phyloP scores from a whole-genome alignment of 139 green algal genomes.

The Volvox africanus region DNA sequence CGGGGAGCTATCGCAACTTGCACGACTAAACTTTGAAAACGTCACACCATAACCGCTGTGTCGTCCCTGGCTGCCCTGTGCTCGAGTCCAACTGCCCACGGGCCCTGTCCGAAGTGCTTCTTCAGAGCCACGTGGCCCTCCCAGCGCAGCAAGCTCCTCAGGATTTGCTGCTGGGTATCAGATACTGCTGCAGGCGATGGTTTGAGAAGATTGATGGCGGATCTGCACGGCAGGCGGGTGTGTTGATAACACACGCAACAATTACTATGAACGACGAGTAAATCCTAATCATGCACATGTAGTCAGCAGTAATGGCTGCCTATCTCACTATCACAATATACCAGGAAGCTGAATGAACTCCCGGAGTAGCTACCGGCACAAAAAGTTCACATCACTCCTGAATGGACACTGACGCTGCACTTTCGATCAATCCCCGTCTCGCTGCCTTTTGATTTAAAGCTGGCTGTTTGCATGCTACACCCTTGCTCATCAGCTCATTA shows the following conservation, averaged over 20 bases:
- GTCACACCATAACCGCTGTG: constrained; percentile 17
- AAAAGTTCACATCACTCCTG: too few relatives aligned
- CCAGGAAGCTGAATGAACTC: neutral
- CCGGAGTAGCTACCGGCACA: too few relatives aligned
- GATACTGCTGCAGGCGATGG: constrained; percentile 35
- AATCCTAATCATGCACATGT: neutral
- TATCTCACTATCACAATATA: neutral
- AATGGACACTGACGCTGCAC: too few relatives aligned
- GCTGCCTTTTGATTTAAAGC: neutral
- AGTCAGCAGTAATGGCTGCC: too few relatives aligned
- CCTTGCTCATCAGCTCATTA: neutral
- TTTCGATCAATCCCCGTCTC: too few relatives aligned
- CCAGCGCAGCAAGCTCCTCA: constrained; percentile 47
- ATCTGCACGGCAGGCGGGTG: neutral
- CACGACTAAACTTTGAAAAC: too few relatives aligned
- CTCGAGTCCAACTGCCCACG: constrained; percentile 35
- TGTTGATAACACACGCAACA: neutral
- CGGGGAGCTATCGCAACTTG: too few relatives aligned
- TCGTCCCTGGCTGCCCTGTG: constrained; percentile 5
- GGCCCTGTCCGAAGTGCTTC: constrained; percentile 28
- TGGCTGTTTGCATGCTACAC: neutral
- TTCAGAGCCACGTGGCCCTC: constrained; percentile 53
- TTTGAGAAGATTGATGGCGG: constrained; percentile 20
- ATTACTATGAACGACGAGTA: neutral
- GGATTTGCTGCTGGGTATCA: constrained; percentile 29